Evolutionary conservation across 768 basidiomycete species (phyloP), one percentile per base, ranked within the genome.

Genomic region (Mycena vulgaris): DNA sequence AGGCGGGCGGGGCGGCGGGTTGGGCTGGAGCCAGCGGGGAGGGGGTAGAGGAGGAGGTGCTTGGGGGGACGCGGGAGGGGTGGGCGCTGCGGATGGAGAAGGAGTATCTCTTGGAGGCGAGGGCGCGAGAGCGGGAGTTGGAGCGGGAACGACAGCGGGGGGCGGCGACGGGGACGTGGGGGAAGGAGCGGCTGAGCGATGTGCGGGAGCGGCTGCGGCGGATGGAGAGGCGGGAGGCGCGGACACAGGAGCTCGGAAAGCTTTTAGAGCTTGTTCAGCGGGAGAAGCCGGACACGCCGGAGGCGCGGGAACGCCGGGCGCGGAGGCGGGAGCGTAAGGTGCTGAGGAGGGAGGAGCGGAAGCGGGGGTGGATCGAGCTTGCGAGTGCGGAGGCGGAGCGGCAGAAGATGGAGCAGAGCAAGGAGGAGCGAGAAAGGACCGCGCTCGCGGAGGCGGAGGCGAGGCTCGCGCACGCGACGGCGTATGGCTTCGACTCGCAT

Each of bases 81-180:
- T 69, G 61, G 68, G 61, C 61, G 30, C 35, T 47, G 23, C 47
- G 61, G 47, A 8, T 69, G 30, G 47, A 51, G 53, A 21, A 39
- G 23, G 55, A 58, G 48, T 14, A 40, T 16, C 30, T 9, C 13
- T 42, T 21, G 23, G 61, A 69, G 55, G 61, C 55, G 39, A n/a
- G 9, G 7, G 55, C 39, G 55, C 35, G 68, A 2, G 52, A 58
- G 62, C 55, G 68, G 4, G 61, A 69, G 56, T 13, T 30, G 48
- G 68, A 69, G 23, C 25, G 68, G 0, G 68, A 69, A 28, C 19
- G 68, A 37, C 35, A 69, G 61, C 55, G 68, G 10, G 68, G 62
- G 10, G 61, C 37, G 23, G 68, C 62, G 17, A 28, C 37, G 55
- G 68, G 68, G 10, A 69, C 47, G 28, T 69, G 68, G 68, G 68